Evolutionary conservation across 345 rosid species (phyloP).

Genomic region (Clausena lansium): DNA sequence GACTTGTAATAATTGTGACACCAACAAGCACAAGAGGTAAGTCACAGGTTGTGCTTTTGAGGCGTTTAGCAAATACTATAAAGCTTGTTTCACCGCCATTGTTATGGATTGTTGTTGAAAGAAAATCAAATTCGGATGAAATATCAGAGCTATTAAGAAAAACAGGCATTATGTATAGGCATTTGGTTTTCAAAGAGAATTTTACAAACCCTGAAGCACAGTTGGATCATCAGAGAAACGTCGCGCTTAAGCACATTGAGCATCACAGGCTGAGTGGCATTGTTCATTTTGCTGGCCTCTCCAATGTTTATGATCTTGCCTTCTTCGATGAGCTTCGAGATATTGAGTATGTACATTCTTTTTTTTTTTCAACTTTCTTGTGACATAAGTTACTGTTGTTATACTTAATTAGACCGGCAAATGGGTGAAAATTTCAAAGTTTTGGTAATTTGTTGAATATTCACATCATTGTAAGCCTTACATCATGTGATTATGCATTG

Average conservation of each 20-base stretch:
- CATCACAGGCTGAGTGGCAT: conserved; percentile 74
- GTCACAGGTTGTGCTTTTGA: conserved; percentile 48
- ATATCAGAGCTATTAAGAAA: conserved; percentile 53
- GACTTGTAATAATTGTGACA: conserved; percentile 63
- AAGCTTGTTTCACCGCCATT: conserved; percentile 67
- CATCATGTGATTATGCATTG: neutral
- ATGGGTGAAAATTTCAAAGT: conserved; percentile 1
- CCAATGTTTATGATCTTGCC: conserved; percentile 77
- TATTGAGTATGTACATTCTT: conserved; percentile 56
- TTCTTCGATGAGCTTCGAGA: conserved; percentile 77
- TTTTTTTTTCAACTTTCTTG: neutral
- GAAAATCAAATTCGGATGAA: conserved; percentile 36
- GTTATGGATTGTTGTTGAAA: conserved; percentile 79
- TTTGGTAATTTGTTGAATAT: neutral
- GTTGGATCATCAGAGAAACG: conserved; percentile 71
- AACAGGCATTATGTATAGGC: conserved; percentile 82
- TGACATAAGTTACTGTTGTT: neutral
- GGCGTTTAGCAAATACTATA: conserved; percentile 65
- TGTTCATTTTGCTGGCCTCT: conserved; percentile 75
- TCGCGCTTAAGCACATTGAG: conserved; percentile 76
- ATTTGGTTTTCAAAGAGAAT: conserved; percentile 64
- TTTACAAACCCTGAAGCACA: conserved; percentile 60
- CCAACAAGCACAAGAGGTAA: conserved; percentile 41
- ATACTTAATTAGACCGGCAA: neutral
- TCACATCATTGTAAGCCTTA: neutral